Conservation (phyloP, 169 alveolate species). For the Plasmodium coatneyi region DNA sequence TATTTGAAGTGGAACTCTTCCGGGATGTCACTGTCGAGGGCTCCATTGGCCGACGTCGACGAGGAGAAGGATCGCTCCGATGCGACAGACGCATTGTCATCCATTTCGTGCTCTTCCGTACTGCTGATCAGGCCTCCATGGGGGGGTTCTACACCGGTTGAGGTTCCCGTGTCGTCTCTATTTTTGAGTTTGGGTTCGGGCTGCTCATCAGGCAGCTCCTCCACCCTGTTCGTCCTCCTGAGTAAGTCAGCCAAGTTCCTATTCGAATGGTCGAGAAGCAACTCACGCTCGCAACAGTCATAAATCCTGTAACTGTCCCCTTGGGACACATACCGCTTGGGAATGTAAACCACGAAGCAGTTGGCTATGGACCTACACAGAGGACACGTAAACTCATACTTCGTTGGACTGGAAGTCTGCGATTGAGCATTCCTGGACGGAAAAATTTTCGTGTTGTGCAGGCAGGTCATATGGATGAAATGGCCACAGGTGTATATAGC, state of each 20-base stretch:
- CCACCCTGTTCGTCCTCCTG: not conserved
- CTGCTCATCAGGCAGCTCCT: not conserved
- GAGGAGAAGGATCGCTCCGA: not conserved
- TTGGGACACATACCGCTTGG: conserved; percentile 39
- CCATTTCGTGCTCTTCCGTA: not conserved
- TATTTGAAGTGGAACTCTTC: conserved; percentile 44
- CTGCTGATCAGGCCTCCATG: not conserved
- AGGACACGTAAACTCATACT: conserved; percentile 60
- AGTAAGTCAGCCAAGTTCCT: conserved; percentile 32
- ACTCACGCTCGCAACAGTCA: conserved; percentile 35
- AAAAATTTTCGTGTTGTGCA: conserved; percentile 51
- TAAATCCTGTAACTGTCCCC: conserved; percentile 21
- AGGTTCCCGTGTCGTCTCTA: not conserved
- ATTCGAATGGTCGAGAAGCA: conserved; percentile 28
- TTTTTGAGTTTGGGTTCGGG: not conserved
- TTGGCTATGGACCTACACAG: conserved; percentile 65
- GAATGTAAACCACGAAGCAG: conserved; percentile 54
- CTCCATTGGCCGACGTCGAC: not conserved
- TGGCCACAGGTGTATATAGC: conserved; percentile 70
- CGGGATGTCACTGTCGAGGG: conserved; percentile 52
- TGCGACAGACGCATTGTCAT: not conserved
- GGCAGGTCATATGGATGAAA: conserved; percentile 50
- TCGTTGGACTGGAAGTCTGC: conserved; percentile 9
- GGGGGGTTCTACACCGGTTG: not conserved
- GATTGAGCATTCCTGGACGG: conserved; percentile 9